A percentile compares a stretch with the other conserved stretches of the same genome.
Evolutionary conservation across 2,329 filamentous ascomycete species (phyloP).

Genomic region (Acarospora socialis): DNA sequence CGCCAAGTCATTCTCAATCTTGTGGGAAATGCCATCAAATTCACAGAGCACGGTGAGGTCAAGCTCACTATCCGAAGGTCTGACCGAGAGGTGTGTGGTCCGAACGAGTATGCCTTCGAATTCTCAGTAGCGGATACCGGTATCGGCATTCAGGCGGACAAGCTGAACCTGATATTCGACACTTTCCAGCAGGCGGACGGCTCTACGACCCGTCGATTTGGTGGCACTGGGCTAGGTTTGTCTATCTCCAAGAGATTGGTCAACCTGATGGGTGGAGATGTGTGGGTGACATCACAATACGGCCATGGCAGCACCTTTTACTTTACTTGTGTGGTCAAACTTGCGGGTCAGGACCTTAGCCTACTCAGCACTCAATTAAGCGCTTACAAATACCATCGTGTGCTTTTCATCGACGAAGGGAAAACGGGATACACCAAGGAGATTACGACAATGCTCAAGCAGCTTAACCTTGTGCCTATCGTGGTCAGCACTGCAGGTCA

Average conservation of each 20-base stretch:
- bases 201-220: conserved; percentile 90
- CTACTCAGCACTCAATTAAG: conserved; percentile 70
- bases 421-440: conserved; percentile 62
- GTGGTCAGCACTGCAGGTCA: conserved; percentile 67
- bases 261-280: conserved; percentile 88
- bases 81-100: conserved; percentile 47
- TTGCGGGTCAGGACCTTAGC: conserved; percentile 64
- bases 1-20: conserved; percentile 95
- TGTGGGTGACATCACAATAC: conserved; percentile 90
- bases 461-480: conserved; percentile 66
- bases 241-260: conserved; percentile 93
- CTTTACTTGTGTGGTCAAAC: conserved; percentile 84
- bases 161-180: conserved; percentile 93
- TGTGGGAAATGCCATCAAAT: conserved; percentile 97
- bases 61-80: conserved; percentile 77
- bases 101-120: conserved; percentile 80
- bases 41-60: conserved; percentile 92
- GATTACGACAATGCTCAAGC: conserved; percentile 62
- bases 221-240: conserved; percentile 81
- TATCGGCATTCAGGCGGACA: conserved; percentile 90
- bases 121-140: conserved; percentile 93
- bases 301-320: conserved; percentile 88
- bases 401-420: conserved; percentile 89
- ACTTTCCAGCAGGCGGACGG: conserved; percentile 98
- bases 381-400: conserved; percentile 84